Percentiles rank a stretch among this genome's conserved stretches.
Evolutionary conservation across 345 rosid species (phyloP).

Genomic region (Capsella bursapastoris): DNA sequence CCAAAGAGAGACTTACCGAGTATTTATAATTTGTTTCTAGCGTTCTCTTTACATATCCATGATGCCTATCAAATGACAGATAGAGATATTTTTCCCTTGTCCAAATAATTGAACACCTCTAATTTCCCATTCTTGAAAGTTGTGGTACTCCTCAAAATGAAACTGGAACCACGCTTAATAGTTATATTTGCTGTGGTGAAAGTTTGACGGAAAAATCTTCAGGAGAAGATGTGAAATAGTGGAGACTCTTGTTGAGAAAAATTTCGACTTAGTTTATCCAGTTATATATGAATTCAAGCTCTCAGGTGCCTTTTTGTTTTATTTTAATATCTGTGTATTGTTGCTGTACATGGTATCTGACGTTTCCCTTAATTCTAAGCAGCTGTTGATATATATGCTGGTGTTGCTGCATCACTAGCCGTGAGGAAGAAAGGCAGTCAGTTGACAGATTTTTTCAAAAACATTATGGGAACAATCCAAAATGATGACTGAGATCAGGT

Average conservation of each 20-base stretch:
- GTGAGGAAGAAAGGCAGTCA: constrained; percentile 91
- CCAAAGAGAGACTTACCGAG: not conserved
- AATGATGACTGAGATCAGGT: constrained; percentile 99
- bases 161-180: constrained; percentile 12
- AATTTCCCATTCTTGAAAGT: not conserved
- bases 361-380: constrained; percentile 38
- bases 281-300: constrained; percentile 87
- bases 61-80: constrained; percentile 9
- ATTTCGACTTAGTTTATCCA: constrained; percentile 92
- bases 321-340: not conserved
- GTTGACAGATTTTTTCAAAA: constrained; percentile 89
- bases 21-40: not conserved
- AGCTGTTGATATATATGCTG: constrained; percentile 98
- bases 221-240: constrained; percentile 93
- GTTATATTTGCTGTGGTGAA: constrained; percentile 16
- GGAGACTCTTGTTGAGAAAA: constrained; percentile 88
- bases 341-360: constrained; percentile 24
- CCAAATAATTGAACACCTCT: constrained; percentile 23
- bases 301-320: constrained; percentile 59
- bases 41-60: constrained; percentile 3
- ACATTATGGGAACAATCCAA: constrained; percentile 84
- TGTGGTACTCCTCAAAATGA: constrained; percentile 7
- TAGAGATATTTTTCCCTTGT: not conserved
- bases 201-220: constrained; percentile 26
- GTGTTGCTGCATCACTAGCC: constrained; percentile 93